A percentile compares a stretch with the other conserved stretches of the same genome.
Conservation (phyloP, 73 alveolate species). For the Tetrahymena thermophila region DNA sequence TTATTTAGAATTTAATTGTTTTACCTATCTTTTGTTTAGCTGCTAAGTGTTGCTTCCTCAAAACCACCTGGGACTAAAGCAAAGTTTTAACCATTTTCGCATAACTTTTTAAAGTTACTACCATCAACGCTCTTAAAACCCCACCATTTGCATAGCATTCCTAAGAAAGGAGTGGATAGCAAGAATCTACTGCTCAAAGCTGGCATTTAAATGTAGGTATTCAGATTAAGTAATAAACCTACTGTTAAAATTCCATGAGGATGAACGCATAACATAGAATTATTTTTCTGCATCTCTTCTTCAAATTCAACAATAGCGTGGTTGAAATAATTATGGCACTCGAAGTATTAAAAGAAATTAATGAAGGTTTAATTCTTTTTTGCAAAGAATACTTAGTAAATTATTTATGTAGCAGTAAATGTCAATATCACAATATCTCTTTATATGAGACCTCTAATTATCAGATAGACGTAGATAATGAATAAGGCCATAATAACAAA, state of each 20-base stretch:
- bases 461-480: background rate
- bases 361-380: background rate
- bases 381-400: background rate
- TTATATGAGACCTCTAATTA: background rate
- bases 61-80: slow-evolving; percentile 35
- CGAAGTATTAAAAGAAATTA: background rate
- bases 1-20: background rate
- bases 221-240: background rate
- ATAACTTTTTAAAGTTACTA: slow-evolving; percentile 2
- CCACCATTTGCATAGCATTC: background rate
- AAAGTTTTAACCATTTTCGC: slow-evolving; percentile 12
- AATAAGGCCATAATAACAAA: background rate
- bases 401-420: background rate
- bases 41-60: slow-evolving; percentile 36
- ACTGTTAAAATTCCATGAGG: background rate
- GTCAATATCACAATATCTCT: background rate
- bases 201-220: background rate
- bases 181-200: background rate
- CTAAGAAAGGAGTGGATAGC: background rate
- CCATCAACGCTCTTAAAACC: slow-evolving; percentile 10
- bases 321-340: background rate
- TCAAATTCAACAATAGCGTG: background rate
- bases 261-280: background rate
- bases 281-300: background rate
- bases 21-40: background rate